Evolutionary conservation across 2,329 filamentous ascomycete species (phyloP).

Genomic region (Aureobasidium leucospermi): DNA sequence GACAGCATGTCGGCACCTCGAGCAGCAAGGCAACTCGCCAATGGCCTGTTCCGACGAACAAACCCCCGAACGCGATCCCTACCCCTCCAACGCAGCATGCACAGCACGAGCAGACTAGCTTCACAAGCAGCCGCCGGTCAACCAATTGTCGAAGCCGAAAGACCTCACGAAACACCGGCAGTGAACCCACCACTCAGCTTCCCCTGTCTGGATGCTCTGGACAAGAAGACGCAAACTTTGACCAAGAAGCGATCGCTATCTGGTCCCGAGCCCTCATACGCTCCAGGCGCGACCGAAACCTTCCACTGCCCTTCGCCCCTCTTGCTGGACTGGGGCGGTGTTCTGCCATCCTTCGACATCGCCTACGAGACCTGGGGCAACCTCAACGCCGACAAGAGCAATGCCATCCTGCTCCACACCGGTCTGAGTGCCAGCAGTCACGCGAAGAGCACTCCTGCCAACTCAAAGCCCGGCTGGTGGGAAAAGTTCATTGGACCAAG

Average conservation of each 20-base stretch:
- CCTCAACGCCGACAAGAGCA: constrained; percentile 72
- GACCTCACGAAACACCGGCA: constrained; percentile 38
- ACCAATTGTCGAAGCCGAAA: constrained; percentile 21
- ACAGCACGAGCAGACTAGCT: background rate
- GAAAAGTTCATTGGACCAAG: constrained; percentile 95
- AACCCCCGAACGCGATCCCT: constrained; percentile 19
- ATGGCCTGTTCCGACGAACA: constrained; percentile 17
- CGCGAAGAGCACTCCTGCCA: constrained; percentile 81
- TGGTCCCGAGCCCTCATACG: constrained; percentile 91
- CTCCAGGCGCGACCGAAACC: constrained; percentile 71
- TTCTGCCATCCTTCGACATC: constrained; percentile 80
- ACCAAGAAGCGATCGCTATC: constrained; percentile 56
- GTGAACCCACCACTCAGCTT: constrained; percentile 78
- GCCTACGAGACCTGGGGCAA: constrained; percentile 91
- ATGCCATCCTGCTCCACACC: constrained; percentile 87
- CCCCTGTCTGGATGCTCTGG: constrained; percentile 79
- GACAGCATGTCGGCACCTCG: constrained; percentile 3
- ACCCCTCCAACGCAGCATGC: constrained; percentile 13
- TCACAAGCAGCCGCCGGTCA: constrained; percentile 22
- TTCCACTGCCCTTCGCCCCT: constrained; percentile 70
- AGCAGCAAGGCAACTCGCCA: constrained; percentile 12
- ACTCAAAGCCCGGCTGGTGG: constrained; percentile 94
- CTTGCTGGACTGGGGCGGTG: constrained; percentile 87
- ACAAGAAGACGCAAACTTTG: constrained; percentile 64
- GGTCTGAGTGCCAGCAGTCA: constrained; percentile 96